These are phyloP conservation scores for Chaetomium tenue DNA, from an alignment of 495 filamentous ascomycete species.

Conservation along the genomic window DNA sequence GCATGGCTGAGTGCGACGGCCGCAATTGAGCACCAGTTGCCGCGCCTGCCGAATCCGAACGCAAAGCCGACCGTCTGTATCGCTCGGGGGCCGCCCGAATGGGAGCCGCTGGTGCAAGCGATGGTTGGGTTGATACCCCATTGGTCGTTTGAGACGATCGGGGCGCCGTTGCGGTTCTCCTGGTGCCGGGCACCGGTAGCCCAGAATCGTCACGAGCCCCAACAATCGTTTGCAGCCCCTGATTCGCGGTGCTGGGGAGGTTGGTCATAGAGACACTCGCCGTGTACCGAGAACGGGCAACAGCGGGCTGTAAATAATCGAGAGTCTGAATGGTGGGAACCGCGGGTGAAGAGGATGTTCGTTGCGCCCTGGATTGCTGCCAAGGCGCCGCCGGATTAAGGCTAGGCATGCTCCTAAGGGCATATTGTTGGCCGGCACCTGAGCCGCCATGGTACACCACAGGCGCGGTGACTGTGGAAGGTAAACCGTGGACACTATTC, in stretches of 20 bases:
- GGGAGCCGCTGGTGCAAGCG: conserved; percentile 38
- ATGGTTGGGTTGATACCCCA: conserved; percentile 35
- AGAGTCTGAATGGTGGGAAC: conserved; percentile 53
- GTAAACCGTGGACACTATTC: conserved; percentile 60
- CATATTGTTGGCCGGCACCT: conserved; percentile 77
- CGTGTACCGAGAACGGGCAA: conserved; percentile 55
- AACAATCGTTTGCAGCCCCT: conserved; percentile 17
- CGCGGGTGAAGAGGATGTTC: conserved; percentile 65
- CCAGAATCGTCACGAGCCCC: conserved; percentile 38
- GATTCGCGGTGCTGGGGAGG: conserved; percentile 34
- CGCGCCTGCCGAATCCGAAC: conserved; percentile 38
- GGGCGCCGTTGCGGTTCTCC: conserved; percentile 29
- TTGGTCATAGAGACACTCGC: conserved; percentile 57
- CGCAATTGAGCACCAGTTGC: background rate
- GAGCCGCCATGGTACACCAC: conserved; percentile 68
- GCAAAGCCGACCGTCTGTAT: conserved; percentile 51
- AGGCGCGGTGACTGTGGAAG: conserved; percentile 48
- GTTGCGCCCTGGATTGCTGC: conserved; percentile 67
- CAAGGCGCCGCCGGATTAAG: conserved; percentile 58
- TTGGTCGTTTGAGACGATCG: conserved; percentile 34
- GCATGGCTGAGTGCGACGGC: conserved; percentile 29
- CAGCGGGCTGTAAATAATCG: conserved; percentile 43
- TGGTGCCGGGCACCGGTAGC: conserved; percentile 29
- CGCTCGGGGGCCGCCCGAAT: conserved; percentile 52
- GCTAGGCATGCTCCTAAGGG: conserved; percentile 74